These are phyloP conservation scores for Mortierella alpina DNA, from an alignment of 192 early-diverging fungal species.

Conservation along the genomic window DNA sequence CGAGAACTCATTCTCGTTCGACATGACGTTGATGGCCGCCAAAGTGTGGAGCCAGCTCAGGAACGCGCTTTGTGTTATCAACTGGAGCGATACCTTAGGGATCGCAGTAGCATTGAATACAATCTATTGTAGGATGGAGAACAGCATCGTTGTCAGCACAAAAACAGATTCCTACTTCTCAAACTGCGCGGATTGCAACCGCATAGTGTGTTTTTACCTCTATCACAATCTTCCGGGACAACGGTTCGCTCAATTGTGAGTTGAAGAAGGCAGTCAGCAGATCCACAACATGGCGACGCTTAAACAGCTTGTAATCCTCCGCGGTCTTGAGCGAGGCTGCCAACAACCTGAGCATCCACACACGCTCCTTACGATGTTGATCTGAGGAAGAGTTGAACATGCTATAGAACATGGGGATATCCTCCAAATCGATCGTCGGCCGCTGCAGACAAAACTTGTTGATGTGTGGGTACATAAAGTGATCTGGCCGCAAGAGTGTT, in stretches of 20 bases:
- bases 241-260: constrained; percentile 72
- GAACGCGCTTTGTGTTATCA: constrained; percentile 71
- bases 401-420: constrained; percentile 86
- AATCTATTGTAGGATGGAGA: constrained; percentile 53
- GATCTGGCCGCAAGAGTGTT: constrained; percentile 74
- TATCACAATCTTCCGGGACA: constrained; percentile 59
- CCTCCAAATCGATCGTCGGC: constrained; percentile 78
- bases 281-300: constrained; percentile 77
- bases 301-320: constrained; percentile 76
- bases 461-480: constrained; percentile 80
- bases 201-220: constrained; percentile 49
- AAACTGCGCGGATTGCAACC: constrained; percentile 34
- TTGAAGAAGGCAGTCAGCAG: constrained; percentile 74
- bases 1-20: constrained; percentile 38
- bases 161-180: neutral
- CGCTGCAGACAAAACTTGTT: constrained; percentile 81
- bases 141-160: neutral
- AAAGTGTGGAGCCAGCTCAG: constrained; percentile 65
- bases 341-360: constrained; percentile 79
- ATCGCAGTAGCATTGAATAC: constrained; percentile 64
- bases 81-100: constrained; percentile 64
- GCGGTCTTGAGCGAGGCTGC: constrained; percentile 65
- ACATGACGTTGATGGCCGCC: constrained; percentile 11
- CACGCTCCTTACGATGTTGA: constrained; percentile 73
- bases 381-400: constrained; percentile 78